Evolutionary conservation across 2,329 filamentous ascomycete species (phyloP).

Genomic region (Penicillium fuscoglaucum): DNA sequence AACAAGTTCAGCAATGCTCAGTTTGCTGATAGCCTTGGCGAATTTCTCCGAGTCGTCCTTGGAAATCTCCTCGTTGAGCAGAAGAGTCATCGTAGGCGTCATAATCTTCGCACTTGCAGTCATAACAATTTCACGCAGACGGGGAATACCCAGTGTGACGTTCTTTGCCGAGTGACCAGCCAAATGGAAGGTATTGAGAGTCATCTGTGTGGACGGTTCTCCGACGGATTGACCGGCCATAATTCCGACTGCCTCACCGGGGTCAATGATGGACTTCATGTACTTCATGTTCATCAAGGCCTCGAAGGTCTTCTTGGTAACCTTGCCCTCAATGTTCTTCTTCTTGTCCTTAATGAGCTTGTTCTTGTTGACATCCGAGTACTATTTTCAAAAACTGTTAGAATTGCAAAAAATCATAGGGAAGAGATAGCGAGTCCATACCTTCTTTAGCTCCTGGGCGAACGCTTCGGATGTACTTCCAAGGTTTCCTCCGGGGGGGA

Average conservation of each 20-base stretch:
- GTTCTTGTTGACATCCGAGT: slow-evolving; percentile 73
- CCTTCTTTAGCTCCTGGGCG: slow-evolving; percentile 65
- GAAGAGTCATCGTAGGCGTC: slow-evolving; percentile 74
- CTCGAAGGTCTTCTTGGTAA: slow-evolving; percentile 72
- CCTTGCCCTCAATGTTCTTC: slow-evolving; percentile 44
- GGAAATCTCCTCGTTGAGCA: slow-evolving; percentile 71
- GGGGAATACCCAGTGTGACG: slow-evolving; percentile 96
- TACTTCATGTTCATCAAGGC: slow-evolving; percentile 89
- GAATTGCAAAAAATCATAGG: slow-evolving; percentile 1
- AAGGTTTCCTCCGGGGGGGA: slow-evolving; percentile 73
- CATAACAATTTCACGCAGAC: slow-evolving; percentile 97
- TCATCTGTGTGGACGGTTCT: slow-evolving; percentile 99
- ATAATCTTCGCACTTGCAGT: slow-evolving; percentile 87
- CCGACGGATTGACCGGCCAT: slow-evolving; percentile 95
- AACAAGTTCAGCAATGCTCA: slow-evolving; percentile 80
- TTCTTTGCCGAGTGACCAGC: slow-evolving; percentile 98
- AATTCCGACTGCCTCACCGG: slow-evolving; percentile 94
- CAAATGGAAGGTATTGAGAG: slow-evolving; percentile 98
- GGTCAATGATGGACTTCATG: slow-evolving; percentile 84
- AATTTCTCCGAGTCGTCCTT: slow-evolving; percentile 72
- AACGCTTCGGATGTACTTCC: slow-evolving; percentile 91
- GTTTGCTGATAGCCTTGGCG: slow-evolving; percentile 84
- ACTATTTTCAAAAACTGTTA: slow-evolving; percentile 48
- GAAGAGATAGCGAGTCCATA: slow-evolving; percentile 31
- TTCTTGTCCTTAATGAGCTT: slow-evolving; percentile 62